Evolutionary conservation across 2,329 filamentous ascomycete species (phyloP).

Genomic region (Rutstroemia sydowiana): DNA sequence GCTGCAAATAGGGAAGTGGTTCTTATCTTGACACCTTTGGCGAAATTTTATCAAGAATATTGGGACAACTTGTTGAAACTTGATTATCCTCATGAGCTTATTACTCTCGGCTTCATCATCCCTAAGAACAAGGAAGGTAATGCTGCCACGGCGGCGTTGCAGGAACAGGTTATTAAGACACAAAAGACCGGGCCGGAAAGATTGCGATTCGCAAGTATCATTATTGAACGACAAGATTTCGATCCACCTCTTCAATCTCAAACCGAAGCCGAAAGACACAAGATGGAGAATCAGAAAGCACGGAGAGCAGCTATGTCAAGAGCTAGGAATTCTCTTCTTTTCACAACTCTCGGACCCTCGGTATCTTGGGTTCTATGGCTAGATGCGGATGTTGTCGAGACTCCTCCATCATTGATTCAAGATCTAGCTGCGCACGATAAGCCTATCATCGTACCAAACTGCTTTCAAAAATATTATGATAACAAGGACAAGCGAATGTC

Average conservation of each 20-base stretch:
- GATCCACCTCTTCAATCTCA: constrained; percentile 75
- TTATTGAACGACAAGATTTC: constrained; percentile 92
- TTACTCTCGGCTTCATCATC: constrained; percentile 92
- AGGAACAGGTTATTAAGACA: constrained; percentile 77
- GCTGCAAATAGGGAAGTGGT: constrained; percentile 75
- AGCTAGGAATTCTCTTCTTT: constrained; percentile 87
- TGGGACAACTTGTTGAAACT: constrained; percentile 88
- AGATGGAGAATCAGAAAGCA: constrained; percentile 80
- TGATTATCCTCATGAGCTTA: constrained; percentile 85
- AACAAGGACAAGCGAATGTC: constrained; percentile 59
- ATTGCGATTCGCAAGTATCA: constrained; percentile 83
- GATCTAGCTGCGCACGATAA: constrained; percentile 84
- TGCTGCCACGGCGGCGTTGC: constrained; percentile 71
- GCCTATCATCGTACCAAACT: constrained; percentile 90
- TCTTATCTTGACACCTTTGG: constrained; percentile 86
- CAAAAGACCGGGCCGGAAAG: constrained; percentile 70
- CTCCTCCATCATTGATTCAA: constrained; percentile 76
- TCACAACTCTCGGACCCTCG: constrained; percentile 83
- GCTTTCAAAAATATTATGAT: constrained; percentile 81
- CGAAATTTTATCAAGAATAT: constrained; percentile 87
- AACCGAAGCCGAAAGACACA: constrained; percentile 82
- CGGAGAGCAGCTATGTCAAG: constrained; percentile 86
- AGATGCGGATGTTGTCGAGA: constrained; percentile 86
- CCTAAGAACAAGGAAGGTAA: constrained; percentile 92
- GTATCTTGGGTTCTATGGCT: constrained; percentile 98